Percentiles rank a stretch among this genome's conserved stretches.
Evolutionary conservation across 1,284 basidiomycete genomes (phyloP).

Genomic region (Coriolopsis trogii): DNA sequence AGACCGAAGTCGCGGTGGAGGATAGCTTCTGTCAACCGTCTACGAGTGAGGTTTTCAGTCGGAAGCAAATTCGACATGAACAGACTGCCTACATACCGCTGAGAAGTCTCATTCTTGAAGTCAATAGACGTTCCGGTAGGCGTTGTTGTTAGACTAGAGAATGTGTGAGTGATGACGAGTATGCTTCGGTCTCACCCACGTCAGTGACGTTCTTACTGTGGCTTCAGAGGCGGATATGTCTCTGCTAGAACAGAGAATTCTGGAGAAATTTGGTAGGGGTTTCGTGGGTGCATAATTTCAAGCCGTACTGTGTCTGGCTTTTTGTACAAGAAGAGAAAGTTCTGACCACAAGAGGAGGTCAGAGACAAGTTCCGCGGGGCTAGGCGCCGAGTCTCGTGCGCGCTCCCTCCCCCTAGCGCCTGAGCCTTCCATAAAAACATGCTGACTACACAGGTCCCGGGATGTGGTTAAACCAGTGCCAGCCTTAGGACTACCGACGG

Average conservation of each 20-base stretch:
- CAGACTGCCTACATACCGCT: conserved; percentile 54
- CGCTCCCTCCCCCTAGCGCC: too few species aligned
- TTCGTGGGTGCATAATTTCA: conserved; percentile 67
- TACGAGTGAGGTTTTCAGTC: conserved; percentile 30
- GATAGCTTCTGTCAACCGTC: conserved; percentile 77
- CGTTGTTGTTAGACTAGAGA: conserved; percentile 36
- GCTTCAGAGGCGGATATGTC: conserved; percentile 57
- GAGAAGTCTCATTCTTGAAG: conserved; percentile 70
- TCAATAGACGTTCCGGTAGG: conserved; percentile 57
- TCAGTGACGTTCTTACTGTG: conserved; percentile 51
- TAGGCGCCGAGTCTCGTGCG: too few species aligned
- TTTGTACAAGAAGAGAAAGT: not conserved
- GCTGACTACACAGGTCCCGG: too few species aligned
- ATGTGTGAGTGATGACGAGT: not conserved
- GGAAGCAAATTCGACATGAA: not conserved
- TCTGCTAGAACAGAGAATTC: conserved; percentile 69
- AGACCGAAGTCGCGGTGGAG: conserved; percentile 77
- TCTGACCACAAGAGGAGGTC: too few species aligned
- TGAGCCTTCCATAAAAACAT: too few species aligned
- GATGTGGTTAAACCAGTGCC: too few species aligned
- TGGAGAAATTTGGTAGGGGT: conserved; percentile 56
- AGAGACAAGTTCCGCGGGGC: too few species aligned
- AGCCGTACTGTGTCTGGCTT: not conserved
- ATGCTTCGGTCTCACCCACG: not conserved
- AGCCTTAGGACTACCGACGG: too few species aligned